Evolutionary conservation across 169 alveolate species (phyloP).

Genomic region (Plasmodium ovale): DNA sequence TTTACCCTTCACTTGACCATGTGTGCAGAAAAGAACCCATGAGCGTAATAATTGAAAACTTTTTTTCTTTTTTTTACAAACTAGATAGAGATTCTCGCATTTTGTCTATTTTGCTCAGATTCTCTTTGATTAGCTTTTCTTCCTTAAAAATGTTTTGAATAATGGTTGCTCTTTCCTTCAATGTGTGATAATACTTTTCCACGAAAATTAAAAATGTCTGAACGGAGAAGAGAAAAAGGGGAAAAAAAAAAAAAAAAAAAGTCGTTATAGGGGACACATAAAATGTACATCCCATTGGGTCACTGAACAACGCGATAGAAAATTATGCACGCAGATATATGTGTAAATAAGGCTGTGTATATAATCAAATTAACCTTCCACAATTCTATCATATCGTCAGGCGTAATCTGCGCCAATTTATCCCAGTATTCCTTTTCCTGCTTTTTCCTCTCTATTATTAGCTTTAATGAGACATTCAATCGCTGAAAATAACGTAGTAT

Average conservation of each 20-base stretch:
- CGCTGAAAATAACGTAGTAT: too few relatives aligned
- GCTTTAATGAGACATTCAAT: constrained; percentile 41
- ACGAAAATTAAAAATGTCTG: constrained; percentile 49
- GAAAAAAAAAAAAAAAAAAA: neutral
- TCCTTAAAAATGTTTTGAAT: constrained; percentile 51
- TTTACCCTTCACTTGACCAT: neutral
- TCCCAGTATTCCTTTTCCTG: constrained; percentile 66
- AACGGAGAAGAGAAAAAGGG: neutral
- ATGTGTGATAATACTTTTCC: constrained; percentile 45
- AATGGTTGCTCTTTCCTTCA: constrained; percentile 69
- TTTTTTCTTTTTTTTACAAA: neutral
- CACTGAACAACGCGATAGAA: neutral
- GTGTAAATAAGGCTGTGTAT: neutral
- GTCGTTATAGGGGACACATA: neutral
- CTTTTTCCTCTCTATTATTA: constrained; percentile 59
- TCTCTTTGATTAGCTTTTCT: constrained; percentile 31
- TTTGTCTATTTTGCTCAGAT: constrained; percentile 26
- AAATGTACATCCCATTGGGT: neutral
- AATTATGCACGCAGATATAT: neutral
- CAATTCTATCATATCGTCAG: constrained; percentile 51
- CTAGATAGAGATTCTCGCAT: constrained; percentile 23
- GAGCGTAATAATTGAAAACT: too few relatives aligned
- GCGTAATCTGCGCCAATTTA: constrained; percentile 41
- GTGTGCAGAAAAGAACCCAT: too few relatives aligned
- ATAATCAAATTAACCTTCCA: constrained; percentile 58